Percentiles rank a stretch among this genome's conserved stretches.
Conservation (phyloP, 2,329 filamentous ascomycete genomes). For the Helotiales sp. region DNA sequence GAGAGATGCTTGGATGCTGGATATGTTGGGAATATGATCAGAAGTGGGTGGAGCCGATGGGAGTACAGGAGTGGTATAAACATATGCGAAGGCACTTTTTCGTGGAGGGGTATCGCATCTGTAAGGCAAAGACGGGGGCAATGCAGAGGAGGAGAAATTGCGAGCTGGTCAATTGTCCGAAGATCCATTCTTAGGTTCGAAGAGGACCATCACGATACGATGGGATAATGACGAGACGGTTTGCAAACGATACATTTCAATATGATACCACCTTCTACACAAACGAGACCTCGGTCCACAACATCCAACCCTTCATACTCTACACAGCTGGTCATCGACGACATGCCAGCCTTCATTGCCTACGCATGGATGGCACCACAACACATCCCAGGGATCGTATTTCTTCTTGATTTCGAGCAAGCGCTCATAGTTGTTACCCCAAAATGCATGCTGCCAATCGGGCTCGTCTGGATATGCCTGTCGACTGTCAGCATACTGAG, state of each 20-base stretch:
- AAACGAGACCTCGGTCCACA: neutral
- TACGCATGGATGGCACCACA: constrained; percentile 50
- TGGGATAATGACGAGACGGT: neutral
- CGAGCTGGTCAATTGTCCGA: constrained; percentile 20
- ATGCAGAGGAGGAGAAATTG: constrained; percentile 33
- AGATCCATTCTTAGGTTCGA: constrained; percentile 26
- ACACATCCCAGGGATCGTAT: constrained; percentile 47
- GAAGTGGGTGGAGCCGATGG: constrained; percentile 23
- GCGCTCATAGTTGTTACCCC: constrained; percentile 42
- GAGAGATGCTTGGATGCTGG: constrained; percentile 26
- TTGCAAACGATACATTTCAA: neutral
- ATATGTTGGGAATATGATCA: constrained; percentile 31
- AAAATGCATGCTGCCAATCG: constrained; percentile 35
- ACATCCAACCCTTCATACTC: neutral
- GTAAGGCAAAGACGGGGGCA: constrained; percentile 26
- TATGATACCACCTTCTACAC: neutral
- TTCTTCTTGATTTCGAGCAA: constrained; percentile 46
- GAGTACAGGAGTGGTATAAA: constrained; percentile 24
- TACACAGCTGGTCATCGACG: constrained; percentile 20
- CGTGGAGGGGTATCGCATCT: constrained; percentile 26
- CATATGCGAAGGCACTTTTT: constrained; percentile 27
- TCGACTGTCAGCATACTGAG: constrained; percentile 32
- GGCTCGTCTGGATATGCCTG: constrained; percentile 48
- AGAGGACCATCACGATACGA: neutral
- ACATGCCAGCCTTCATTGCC: constrained; percentile 43